A percentile compares a stretch with the other conserved stretches of the same genome.
Evolutionary conservation across 2,329 filamentous ascomycete genomes (phyloP).

Genomic region (Stagonosporopsis chrysanthemi): DNA sequence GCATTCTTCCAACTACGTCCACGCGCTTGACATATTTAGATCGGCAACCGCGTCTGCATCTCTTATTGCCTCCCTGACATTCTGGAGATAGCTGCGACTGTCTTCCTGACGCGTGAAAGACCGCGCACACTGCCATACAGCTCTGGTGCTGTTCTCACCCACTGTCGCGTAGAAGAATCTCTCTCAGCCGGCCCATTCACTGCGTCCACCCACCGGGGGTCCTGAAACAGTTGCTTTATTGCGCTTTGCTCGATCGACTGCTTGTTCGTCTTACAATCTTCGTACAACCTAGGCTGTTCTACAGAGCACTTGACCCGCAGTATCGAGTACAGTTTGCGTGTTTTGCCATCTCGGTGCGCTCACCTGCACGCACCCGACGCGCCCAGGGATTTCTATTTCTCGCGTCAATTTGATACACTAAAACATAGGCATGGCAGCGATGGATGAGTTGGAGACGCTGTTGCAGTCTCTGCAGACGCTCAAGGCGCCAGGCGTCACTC

Average conservation of each 20-base stretch:
- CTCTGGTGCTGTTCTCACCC: constrained; percentile 21
- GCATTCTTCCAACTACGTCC: constrained; percentile 26
- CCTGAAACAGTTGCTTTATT: constrained; percentile 29
- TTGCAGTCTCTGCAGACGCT: constrained; percentile 90
- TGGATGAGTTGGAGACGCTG: constrained; percentile 88
- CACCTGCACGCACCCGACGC: constrained; percentile 17
- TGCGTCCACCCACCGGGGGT: constrained; percentile 24
- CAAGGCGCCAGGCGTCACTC: constrained; percentile 93
- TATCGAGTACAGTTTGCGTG: constrained; percentile 37
- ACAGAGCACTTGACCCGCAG: constrained; percentile 33
- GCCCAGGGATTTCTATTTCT: constrained; percentile 23
- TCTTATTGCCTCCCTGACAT: constrained; percentile 30
- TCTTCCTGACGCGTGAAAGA: constrained; percentile 26
- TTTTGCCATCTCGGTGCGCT: constrained; percentile 32
- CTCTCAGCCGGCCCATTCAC: constrained; percentile 32
- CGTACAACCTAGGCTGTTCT: constrained; percentile 39
- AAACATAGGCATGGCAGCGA: constrained; percentile 66
- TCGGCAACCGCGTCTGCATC: constrained; percentile 25
- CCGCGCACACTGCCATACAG: constrained; percentile 28
- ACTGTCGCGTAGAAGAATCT: constrained; percentile 34
- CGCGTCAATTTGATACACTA: constrained; percentile 29
- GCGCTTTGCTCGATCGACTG: constrained; percentile 31
- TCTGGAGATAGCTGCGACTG: constrained; percentile 31
- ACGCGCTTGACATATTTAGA: constrained; percentile 32
- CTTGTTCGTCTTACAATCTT: constrained; percentile 31